Evolutionary conservation across 371 early-diverging fungal species (phyloP).

Genomic region (Rhizopus arrhizus): DNA sequence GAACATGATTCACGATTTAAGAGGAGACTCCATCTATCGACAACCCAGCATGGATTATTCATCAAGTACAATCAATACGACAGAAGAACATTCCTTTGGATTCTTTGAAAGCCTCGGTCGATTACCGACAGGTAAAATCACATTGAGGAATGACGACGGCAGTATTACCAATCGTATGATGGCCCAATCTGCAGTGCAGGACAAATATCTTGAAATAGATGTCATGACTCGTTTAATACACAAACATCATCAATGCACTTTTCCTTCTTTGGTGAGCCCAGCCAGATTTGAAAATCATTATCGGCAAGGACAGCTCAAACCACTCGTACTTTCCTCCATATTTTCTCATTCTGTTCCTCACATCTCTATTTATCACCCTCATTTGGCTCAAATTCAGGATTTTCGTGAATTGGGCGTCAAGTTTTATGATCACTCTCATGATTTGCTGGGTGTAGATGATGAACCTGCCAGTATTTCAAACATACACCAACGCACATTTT

Average conservation of each 20-base stretch:
- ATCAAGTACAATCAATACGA: not conserved
- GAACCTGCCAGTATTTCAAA: conserved; percentile 33
- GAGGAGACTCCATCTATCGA: conserved; percentile 13
- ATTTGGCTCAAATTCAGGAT: conserved; percentile 30
- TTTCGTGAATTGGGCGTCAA: conserved; percentile 30
- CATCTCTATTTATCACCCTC: conserved; percentile 33
- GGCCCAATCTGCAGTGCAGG: conserved; percentile 5
- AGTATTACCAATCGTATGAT: not conserved
- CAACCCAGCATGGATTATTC: conserved; percentile 6
- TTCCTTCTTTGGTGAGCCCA: conserved; percentile 35
- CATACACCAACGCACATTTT: conserved; percentile 35
- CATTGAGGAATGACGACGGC: not conserved
- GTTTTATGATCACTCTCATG: conserved; percentile 35
- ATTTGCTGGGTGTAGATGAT: conserved; percentile 26
- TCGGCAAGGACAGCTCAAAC: conserved; percentile 24
- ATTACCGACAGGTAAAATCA: conserved; percentile 1
- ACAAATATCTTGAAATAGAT: conserved; percentile 18
- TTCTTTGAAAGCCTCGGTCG: conserved; percentile 37
- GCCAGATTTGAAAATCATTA: conserved; percentile 32
- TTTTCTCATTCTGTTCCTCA: conserved; percentile 38
- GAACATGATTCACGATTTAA: conserved; percentile 9
- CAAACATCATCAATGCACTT: conserved; percentile 38
- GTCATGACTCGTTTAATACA: conserved; percentile 29
- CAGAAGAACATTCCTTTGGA: conserved; percentile 24
- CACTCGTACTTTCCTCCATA: conserved; percentile 31